Percentiles rank a stretch among this genome's conserved stretches.
Evolutionary conservation across 352 stramenopile species (phyloP).

Genomic region (Globisporangium spiculum): DNA sequence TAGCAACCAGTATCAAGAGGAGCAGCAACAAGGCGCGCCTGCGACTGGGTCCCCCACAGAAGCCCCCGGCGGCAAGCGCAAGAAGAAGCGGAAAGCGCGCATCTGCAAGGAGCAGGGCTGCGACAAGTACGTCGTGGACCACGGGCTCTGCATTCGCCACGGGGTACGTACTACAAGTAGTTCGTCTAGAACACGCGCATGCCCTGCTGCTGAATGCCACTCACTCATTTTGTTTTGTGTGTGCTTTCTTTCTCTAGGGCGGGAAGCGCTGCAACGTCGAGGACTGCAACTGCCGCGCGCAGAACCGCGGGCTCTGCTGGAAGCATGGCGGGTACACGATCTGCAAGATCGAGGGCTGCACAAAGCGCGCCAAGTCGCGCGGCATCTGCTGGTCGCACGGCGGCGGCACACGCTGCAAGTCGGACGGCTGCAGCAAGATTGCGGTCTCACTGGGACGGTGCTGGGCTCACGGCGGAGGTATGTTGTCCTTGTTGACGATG

Average conservation of each 20-base stretch:
- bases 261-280: constrained; percentile 52
- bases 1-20: background rate
- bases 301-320: constrained; percentile 57
- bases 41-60: background rate
- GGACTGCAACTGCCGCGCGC: constrained; percentile 46
- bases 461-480: constrained; percentile 1
- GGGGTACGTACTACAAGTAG: constrained; percentile 20
- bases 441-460: background rate
- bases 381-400: constrained; percentile 28
- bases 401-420: constrained; percentile 37
- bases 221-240: background rate
- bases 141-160: constrained; percentile 42
- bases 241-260: constrained; percentile 14
- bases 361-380: constrained; percentile 29
- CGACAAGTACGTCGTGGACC: constrained; percentile 46
- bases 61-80: constrained; percentile 4
- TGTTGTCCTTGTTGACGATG: constrained; percentile 7
- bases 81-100: constrained; percentile 43
- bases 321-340: constrained; percentile 42
- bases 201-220: background rate
- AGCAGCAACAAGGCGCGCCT: background rate
- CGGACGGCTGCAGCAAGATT: constrained; percentile 26
- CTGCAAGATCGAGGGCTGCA: constrained; percentile 30
- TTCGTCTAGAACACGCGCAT: background rate
- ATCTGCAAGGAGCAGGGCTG: constrained; percentile 37